Evolutionary conservation across 2,329 filamentous ascomycete genomes (phyloP).

Genomic region (Nakataea oryzae): DNA sequence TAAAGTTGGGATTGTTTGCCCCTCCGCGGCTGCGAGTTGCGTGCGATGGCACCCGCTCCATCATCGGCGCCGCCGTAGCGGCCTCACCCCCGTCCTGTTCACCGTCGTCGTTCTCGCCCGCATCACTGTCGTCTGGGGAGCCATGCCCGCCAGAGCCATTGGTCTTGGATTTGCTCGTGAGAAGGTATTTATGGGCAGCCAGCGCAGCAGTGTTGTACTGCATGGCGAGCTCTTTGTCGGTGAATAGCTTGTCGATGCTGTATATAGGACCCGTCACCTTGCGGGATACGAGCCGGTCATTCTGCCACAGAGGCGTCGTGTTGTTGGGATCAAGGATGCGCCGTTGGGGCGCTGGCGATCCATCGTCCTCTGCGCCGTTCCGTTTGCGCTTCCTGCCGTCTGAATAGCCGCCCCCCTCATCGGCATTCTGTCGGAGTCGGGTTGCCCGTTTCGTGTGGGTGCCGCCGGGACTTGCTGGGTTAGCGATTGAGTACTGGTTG

Average conservation of each 20-base stretch:
- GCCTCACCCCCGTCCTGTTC: conserved; percentile 37
- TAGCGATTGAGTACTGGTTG: conserved; percentile 56
- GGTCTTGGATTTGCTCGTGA: conserved; percentile 42
- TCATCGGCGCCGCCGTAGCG: conserved; percentile 34
- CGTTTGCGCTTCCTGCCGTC: conserved; percentile 55
- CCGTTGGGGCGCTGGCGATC: conserved; percentile 48
- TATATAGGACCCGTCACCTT: conserved; percentile 51
- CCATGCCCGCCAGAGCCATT: conserved; percentile 28
- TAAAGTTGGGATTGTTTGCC: conserved; percentile 40
- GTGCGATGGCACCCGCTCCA: conserved; percentile 56
- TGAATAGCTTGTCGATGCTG: conserved; percentile 61
- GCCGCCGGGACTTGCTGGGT: conserved; percentile 53
- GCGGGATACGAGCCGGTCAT: conserved; percentile 43
- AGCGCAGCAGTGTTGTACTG: conserved; percentile 53
- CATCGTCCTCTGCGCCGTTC: conserved; percentile 48
- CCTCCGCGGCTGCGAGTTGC: conserved; percentile 49
- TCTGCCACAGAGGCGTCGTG: conserved; percentile 53
- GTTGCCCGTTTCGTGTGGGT: conserved; percentile 54
- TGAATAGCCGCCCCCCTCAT: conserved; percentile 43
- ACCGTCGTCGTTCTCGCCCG: conserved; percentile 39
- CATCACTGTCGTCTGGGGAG: conserved; percentile 39
- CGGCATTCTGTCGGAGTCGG: conserved; percentile 48
- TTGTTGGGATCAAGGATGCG: conserved; percentile 44
- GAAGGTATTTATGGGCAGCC: conserved; percentile 50
- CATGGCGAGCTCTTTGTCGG: conserved; percentile 57